Conservation (phyloP, 495 filamentous ascomycete species). For the Annulohypoxylon moriforme region DNA sequence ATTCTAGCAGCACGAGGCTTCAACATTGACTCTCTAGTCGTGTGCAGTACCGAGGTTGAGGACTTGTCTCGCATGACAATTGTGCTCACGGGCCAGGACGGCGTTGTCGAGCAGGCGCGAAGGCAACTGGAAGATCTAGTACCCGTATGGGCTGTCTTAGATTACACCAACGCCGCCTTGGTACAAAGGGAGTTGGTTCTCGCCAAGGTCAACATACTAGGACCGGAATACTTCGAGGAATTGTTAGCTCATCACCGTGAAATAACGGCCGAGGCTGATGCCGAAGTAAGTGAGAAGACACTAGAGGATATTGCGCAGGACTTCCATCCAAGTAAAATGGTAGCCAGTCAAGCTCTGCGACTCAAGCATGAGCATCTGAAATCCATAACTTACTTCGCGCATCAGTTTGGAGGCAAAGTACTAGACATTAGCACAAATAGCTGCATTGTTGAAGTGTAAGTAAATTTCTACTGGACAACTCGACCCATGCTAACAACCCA, state of each 20-base stretch:
- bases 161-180: slow-evolving; percentile 92
- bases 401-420: slow-evolving; percentile 98
- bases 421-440: slow-evolving; percentile 97
- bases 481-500: slow-evolving; percentile 32
- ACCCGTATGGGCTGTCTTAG: slow-evolving; percentile 96
- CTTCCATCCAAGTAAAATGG: slow-evolving; percentile 88
- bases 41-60: slow-evolving; percentile 98
- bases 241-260: slow-evolving; percentile 91
- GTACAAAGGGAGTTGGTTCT: slow-evolving; percentile 95
- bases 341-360: slow-evolving; percentile 85
- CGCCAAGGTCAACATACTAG: slow-evolving; percentile 95
- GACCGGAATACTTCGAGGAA: slow-evolving; percentile 98
- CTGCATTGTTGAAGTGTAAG: slow-evolving; percentile 97
- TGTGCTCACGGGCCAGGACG: slow-evolving; percentile 93
- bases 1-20: slow-evolving; percentile 96
- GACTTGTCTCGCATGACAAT: slow-evolving; percentile 99
- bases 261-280: slow-evolving; percentile 61
- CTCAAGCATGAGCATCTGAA: slow-evolving; percentile 97
- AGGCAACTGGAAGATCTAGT: slow-evolving; percentile 96
- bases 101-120: slow-evolving; percentile 96
- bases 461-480: slow-evolving; percentile 38
- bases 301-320: slow-evolving; percentile 63
- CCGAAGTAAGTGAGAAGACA: slow-evolving; percentile 49
- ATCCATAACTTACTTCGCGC: slow-evolving; percentile 92
- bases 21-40: slow-evolving; percentile 98